Percentiles rank a stretch among this genome's conserved stretches.
Conservation (phyloP, 257 asterid genomes). For the Rehmannia glutinosa region DNA sequence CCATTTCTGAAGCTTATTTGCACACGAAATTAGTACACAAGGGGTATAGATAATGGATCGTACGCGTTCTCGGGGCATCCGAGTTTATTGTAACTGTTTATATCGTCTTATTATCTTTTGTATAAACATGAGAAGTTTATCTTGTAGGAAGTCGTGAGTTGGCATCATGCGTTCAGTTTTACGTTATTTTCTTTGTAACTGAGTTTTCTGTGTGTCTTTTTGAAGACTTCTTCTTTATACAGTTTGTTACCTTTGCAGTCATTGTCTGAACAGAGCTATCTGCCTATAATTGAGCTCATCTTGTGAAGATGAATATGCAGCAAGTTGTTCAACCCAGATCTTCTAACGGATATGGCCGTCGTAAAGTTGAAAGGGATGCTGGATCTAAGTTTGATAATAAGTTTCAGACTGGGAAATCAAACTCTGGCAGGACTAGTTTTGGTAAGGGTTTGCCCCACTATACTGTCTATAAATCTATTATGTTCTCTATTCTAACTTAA, state of each 20-base stretch:
- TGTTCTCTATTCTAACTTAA: constrained; percentile 21
- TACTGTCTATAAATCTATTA: background rate
- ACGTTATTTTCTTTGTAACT: background rate
- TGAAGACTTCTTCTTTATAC: background rate
- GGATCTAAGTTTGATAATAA: constrained; percentile 53
- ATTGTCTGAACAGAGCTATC: constrained; percentile 21
- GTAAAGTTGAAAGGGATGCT: constrained; percentile 61
- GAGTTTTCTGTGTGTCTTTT: constrained; percentile 1
- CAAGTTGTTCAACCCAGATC: constrained; percentile 66
- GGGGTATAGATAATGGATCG: background rate
- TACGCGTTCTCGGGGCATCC: background rate
- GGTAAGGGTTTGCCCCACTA: constrained; percentile 47
- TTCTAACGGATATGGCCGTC: constrained; percentile 79
- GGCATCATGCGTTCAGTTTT: constrained; percentile 9
- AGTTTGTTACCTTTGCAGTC: constrained; percentile 28
- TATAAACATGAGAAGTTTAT: background rate
- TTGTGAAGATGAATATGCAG: constrained; percentile 59
- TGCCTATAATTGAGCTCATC: constrained; percentile 29
- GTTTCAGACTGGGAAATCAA: constrained; percentile 48
- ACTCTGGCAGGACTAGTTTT: constrained; percentile 35
- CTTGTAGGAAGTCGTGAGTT: background rate
- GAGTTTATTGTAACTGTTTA: background rate
- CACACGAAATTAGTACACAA: background rate
- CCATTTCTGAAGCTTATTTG: background rate
- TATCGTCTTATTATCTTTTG: background rate